Evolutionary conservation across 2,329 filamentous ascomycete species (phyloP).

Genomic region (Neopestalotiopsis sp.): DNA sequence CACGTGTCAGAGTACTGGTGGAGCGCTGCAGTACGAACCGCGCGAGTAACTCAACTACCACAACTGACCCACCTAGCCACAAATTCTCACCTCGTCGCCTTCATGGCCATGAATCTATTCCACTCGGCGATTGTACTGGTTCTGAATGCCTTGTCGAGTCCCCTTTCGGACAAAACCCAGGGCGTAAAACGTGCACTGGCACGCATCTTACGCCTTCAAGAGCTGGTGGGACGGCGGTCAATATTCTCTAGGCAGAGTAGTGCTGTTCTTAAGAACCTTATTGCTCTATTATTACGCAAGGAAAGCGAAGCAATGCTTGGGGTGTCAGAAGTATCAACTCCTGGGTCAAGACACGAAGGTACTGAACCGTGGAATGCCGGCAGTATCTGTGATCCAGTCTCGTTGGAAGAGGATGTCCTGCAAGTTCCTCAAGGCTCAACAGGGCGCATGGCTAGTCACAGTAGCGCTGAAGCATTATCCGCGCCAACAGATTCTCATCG

Average conservation of each 20-base stretch:
- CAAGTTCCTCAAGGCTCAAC: neutral
- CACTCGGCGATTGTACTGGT: neutral
- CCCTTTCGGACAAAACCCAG: neutral
- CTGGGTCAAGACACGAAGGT: neutral
- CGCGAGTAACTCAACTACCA: neutral
- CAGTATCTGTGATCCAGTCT: neutral
- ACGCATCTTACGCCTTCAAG: neutral
- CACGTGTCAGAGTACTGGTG: neutral
- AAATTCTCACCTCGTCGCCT: neutral
- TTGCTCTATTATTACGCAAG: neutral
- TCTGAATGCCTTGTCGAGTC: neutral
- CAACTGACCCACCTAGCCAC: neutral
- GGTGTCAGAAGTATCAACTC: neutral
- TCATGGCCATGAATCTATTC: slow-evolving; percentile 5
- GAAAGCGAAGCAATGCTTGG: neutral
- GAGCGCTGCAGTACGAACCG: neutral
- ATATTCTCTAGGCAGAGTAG: neutral
- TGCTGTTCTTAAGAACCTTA: neutral
- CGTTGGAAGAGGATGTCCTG: neutral
- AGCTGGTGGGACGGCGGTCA: neutral
- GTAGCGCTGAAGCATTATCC: too few species aligned
- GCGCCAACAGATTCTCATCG: neutral
- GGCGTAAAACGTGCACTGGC: neutral
- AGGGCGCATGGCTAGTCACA: too few species aligned
- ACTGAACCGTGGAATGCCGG: neutral